Base-by-base conservation (phyloP, 371 early-diverging fungal species). In the Haplosporangium sp. region DNA sequence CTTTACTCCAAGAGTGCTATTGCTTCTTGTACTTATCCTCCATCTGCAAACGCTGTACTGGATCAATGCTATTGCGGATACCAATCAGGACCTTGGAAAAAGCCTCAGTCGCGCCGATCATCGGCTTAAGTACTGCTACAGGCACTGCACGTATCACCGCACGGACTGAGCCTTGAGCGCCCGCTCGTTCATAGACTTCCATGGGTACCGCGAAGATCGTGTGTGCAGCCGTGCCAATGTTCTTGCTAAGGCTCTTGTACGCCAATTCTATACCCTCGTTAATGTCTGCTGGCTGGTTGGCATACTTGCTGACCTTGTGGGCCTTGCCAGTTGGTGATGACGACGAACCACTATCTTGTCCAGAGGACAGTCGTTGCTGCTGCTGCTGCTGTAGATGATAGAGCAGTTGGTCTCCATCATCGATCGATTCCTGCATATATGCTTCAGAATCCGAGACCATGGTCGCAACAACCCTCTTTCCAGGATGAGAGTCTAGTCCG, bases 91-190 rank as follows among this genome's bases (percentile, higher is more conserved):
- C 91, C 81, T 97, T 96, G 12, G 95, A 93, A 14, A 98, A 91
- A 0, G 97, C 97, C 50, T 96, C 96, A 0, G 97, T 93, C 0
- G 96, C 91, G 0, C 98, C 98, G 73, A 98, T 96, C 93, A 97
- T 95, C 0, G 99, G 98, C 74, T 93, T 93, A 38, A 98, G 85
- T n/a, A 97, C 93, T 1, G 96, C 96, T 6, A 95, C 91, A 0
- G 98, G 98, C 16, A 98, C 95, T 8, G 98, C 96, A 13, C 92
- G 86, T 45, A 96, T 91, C 6, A 96, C 95, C 0, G 95, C 92
- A 16, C 87, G 84, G 5, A 91, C 90, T 0, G 91, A 83, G 2
- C 91, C 90, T 72, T 86, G 83, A 4, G 86, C 80, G 1, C 86
- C 88, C 20, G 85, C 81, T n/a, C 81, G 83, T 62, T 94, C 94